Percentiles rank a stretch among this genome's conserved stretches.
phyloP scores from a whole-genome alignment of 2,329 filamentous ascomycete species.

The Scopulariopsis brevicaulis region DNA sequence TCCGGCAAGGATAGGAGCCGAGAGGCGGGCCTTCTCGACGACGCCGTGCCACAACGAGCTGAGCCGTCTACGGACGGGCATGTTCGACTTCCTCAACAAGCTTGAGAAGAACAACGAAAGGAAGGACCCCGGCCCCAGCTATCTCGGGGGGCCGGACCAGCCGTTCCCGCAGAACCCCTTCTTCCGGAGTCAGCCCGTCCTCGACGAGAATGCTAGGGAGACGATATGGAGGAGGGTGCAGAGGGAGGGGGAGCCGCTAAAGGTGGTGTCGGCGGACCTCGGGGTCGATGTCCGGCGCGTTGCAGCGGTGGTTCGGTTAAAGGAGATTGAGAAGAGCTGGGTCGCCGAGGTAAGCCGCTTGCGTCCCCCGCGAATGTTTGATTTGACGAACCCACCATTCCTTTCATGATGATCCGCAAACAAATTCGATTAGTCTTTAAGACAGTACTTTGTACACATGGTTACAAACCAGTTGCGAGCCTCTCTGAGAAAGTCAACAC shows the following conservation, averaged over 20 bases:
- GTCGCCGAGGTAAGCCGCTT: conserved; percentile 52
- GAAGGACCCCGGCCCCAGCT: conserved; percentile 10
- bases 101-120: conserved; percentile 2
- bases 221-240: conserved; percentile 63
- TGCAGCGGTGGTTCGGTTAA: conserved; percentile 74
- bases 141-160: conserved; percentile 26
- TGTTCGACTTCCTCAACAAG: conserved; percentile 25
- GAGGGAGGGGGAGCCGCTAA: conserved; percentile 54
- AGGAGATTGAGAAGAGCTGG: conserved; percentile 77
- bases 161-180: conserved; percentile 66
- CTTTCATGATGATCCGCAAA: conserved; percentile 50
- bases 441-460: conserved; percentile 60
- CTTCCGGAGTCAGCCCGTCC: conserved; percentile 61
- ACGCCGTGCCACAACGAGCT: conserved; percentile 25
- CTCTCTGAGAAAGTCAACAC: conserved; percentile 49
- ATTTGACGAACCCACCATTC: conserved; percentile 5
- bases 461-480: conserved; percentile 73
- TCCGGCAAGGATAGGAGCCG: not conserved
- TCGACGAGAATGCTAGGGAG: conserved; percentile 63
- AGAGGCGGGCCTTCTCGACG: conserved; percentile 23
- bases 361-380: not conserved
- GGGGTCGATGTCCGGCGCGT: conserved; percentile 75
- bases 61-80: conserved; percentile 20
- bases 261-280: conserved; percentile 65
- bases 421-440: conserved; percentile 99